Evolutionary conservation across 768 basidiomycete species (phyloP).

Genomic region (Suillus lakei): DNA sequence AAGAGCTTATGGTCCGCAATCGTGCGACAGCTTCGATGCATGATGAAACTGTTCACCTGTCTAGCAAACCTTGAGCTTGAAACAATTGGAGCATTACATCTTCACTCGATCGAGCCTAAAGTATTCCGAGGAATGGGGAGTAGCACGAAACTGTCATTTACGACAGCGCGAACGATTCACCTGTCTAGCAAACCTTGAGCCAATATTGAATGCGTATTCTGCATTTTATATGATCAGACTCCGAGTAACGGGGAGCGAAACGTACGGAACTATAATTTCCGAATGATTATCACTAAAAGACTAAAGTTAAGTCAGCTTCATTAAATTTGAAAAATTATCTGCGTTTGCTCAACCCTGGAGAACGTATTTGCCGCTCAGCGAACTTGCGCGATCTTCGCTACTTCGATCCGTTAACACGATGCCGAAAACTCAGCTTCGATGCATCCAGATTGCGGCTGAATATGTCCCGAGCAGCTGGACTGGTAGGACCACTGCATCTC

Average conservation of each 20-base stretch:
- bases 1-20: background rate
- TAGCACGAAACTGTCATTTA: background rate
- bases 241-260: slow-evolving; percentile 4
- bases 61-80: slow-evolving; percentile 4
- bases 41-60: background rate
- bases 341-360: background rate
- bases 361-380: background rate
- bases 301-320: slow-evolving; percentile 7
- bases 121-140: background rate
- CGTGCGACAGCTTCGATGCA: background rate
- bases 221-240: background rate
- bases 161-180: background rate
- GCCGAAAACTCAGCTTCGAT: background rate
- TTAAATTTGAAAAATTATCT: slow-evolving; percentile 4
- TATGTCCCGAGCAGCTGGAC: background rate
- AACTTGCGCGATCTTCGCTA: background rate
- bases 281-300: slow-evolving; percentile 10
- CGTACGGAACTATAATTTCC: slow-evolving; percentile 3
- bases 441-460: background rate
- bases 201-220: too few relatives aligned
- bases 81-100: background rate
- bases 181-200: background rate
- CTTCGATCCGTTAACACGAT: background rate
- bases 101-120: background rate
- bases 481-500: background rate